Conservation (phyloP, 2,329 filamentous ascomycete species). For the Didymella lethalis region DNA sequence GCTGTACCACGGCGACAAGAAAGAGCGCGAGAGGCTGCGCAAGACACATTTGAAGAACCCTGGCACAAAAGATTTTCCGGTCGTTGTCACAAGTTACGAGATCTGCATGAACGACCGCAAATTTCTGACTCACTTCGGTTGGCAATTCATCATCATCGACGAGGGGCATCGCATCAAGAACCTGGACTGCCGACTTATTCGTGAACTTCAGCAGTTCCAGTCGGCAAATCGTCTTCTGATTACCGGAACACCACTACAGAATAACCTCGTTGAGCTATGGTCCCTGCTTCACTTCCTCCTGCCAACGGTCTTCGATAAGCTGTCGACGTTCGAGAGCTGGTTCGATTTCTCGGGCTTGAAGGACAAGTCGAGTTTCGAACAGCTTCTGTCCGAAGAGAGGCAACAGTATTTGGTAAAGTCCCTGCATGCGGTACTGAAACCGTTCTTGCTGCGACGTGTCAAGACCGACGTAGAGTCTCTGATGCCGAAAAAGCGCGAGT, state of each 20-base stretch:
- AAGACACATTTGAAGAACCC: conserved; percentile 74
- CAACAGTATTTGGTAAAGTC: conserved; percentile 83
- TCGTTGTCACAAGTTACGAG: conserved; percentile 95
- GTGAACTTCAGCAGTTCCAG: conserved; percentile 84
- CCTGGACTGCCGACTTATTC: conserved; percentile 88
- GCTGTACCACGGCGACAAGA: conserved; percentile 86
- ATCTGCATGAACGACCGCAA: conserved; percentile 92
- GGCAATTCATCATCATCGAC: conserved; percentile 98
- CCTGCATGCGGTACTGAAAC: conserved; percentile 91
- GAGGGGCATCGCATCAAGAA: conserved; percentile 98
- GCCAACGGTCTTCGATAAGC: conserved; percentile 90
- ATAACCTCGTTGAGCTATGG: conserved; percentile 95
- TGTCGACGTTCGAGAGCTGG: conserved; percentile 93
- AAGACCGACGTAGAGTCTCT: conserved; percentile 93
- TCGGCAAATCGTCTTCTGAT: conserved; percentile 92
- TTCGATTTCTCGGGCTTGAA: conserved; percentile 95
- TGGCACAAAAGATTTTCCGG: conserved; percentile 76
- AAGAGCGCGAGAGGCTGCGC: conserved; percentile 79
- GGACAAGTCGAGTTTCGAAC: conserved; percentile 79
- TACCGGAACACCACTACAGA: conserved; percentile 93
- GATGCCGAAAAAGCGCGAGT: conserved; percentile 96
- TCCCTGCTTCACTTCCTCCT: conserved; percentile 92
- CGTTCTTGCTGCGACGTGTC: conserved; percentile 83
- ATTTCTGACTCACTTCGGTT: conserved; percentile 81
- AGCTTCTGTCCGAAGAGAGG: conserved; percentile 79